Percentiles rank a stretch among this genome's conserved stretches.
Evolutionary conservation across 2,329 filamentous ascomycete genomes (phyloP).

Genomic region (Celoporthe dispersa): DNA sequence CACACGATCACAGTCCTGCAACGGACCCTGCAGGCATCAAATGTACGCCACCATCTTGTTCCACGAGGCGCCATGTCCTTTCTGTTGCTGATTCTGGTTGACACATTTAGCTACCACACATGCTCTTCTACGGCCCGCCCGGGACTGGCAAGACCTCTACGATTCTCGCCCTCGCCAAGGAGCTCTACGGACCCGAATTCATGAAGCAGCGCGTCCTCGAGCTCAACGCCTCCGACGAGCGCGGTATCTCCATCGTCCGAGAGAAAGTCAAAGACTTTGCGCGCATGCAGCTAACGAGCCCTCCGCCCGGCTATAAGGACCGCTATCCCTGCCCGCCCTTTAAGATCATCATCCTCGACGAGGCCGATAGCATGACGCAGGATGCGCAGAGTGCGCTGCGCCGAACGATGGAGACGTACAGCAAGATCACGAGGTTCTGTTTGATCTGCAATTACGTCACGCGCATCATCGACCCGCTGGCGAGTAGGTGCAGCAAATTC

Average conservation of each 20-base stretch:
- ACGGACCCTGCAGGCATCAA: constrained; percentile 90
- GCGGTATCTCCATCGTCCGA: constrained; percentile 93
- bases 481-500: constrained; percentile 93
- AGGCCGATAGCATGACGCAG: constrained; percentile 98
- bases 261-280: constrained; percentile 99
- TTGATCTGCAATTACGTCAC: constrained; percentile 99
- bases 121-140: constrained; percentile 98
- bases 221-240: constrained; percentile 98
- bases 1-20: constrained; percentile 94
- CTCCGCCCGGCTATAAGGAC: constrained; percentile 68
- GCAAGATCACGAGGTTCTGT: constrained; percentile 94
- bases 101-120: constrained; percentile 78
- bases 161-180: constrained; percentile 93
- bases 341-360: constrained; percentile 98
- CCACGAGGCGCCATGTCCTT: neutral
- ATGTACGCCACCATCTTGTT: constrained; percentile 57
- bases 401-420: constrained; percentile 98
- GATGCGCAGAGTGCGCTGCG: constrained; percentile 93
- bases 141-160: constrained; percentile 98
- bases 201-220: constrained; percentile 95
- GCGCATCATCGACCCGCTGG: constrained; percentile 94
- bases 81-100: constrained; percentile 7
- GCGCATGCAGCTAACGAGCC: constrained; percentile 87
- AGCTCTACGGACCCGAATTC: constrained; percentile 94
- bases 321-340: constrained; percentile 94